These are phyloP conservation scores for Saraca asoca DNA, from an alignment of 331 rosid species.

Conservation along the genomic window DNA sequence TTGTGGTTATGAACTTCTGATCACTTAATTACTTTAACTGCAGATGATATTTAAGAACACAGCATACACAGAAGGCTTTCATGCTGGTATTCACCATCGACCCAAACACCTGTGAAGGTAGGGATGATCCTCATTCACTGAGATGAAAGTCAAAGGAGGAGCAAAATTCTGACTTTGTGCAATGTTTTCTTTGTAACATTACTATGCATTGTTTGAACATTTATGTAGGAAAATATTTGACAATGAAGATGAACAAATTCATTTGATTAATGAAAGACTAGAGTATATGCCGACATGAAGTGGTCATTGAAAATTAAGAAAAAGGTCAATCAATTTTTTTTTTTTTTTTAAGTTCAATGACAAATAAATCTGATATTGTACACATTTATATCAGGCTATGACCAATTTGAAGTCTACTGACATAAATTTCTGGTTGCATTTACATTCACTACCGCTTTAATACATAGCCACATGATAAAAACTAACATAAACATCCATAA, in stretches of 20 bases:
- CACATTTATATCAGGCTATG: too few relatives aligned
- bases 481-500: not conserved
- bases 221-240: conserved; percentile 17
- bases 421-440: not conserved
- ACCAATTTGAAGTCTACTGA: not conserved
- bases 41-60: conserved; percentile 53
- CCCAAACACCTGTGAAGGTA: conserved; percentile 31
- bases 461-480: not conserved
- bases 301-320: too few relatives aligned
- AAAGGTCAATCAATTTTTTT: too few relatives aligned
- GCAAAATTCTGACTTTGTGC: not conserved
- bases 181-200: conserved; percentile 14
- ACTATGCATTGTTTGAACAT: conserved; percentile 7
- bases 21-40: conserved; percentile 11
- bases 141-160: conserved; percentile 6
- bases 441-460: not conserved
- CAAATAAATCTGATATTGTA: too few relatives aligned
- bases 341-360: too few relatives aligned
- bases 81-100: conserved; percentile 44
- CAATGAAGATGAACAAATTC: not conserved
- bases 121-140: conserved; percentile 10
- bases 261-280: not conserved
- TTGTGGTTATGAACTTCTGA: not conserved
- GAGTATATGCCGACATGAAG: too few relatives aligned
- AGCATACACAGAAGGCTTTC: conserved; percentile 55